Base-by-base conservation (phyloP, 768 basidiomycete species). In the Crassisporium funariophilum region DNA sequence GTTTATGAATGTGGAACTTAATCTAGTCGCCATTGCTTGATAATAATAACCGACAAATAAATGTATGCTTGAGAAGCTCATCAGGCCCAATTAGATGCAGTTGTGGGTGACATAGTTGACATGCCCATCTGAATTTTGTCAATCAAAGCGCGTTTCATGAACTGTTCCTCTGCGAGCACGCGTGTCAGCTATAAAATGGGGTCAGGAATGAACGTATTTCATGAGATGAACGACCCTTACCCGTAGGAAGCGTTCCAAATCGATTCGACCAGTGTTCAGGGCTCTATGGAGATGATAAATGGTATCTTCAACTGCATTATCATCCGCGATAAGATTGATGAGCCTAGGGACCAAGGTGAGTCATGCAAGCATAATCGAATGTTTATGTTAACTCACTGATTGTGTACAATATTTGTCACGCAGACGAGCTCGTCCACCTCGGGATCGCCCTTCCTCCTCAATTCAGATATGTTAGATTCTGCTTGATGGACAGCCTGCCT, bases 261-360 rank as follows among this genome's bases (percentile, higher is more conserved):
- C 95, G 52, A 98, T 86, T 48, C 92, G 82, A 0, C 91, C 91
- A 42, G 86, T 74, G 62, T 97, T 97, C 53, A 99, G 74, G 0
- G 94, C 95, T 51, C 94, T 81, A 54, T 95, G 92, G 37, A 99
- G 79, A 65, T 98, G 94, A 70, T 98, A 99, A 49, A 97, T 88
- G 36, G 95, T 95, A 65, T 98, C 97, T 69, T 98, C 95, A 62
- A 98, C 94, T 1, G 95, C 93, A 59, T 93, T 94, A 67, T 98
- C 97, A 66, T 99, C 97, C n/a, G 97, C 95, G n/a, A 98, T 87
- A 21, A 98, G 77, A 62, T 98, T 91, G 56, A 98, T 85, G 17
- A 99, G 74, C 69, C 95, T 98, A 33, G 17, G 45, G 38, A 36
- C 33, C 47, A 42, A 41, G 54, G 29, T 47, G 48, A 35, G 47